Conservation (phyloP, 208 protist species). For the Crithidia fasciculata region DNA sequence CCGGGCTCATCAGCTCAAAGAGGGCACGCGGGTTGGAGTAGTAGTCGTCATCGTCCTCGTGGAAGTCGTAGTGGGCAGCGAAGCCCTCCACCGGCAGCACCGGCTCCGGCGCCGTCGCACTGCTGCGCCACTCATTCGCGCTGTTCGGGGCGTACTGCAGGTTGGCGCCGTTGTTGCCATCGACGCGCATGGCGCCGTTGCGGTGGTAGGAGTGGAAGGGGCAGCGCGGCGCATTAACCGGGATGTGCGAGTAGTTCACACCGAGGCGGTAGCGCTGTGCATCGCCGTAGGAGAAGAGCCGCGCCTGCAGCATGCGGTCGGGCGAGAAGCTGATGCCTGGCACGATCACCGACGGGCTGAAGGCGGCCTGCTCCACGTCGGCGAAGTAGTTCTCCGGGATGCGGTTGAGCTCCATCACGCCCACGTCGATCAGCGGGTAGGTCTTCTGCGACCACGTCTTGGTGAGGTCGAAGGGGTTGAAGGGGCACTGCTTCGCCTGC, state of each 20-base stretch:
- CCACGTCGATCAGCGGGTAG: conserved; percentile 66
- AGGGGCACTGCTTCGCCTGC: conserved; percentile 52
- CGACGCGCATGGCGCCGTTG: conserved; percentile 51
- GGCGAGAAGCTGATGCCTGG: conserved; percentile 77
- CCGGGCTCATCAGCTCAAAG: conserved; percentile 13
- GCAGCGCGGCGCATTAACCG: conserved; percentile 58
- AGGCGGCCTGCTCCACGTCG: conserved; percentile 84
- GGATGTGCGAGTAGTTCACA: conserved; percentile 67
- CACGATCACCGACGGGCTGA: conserved; percentile 63
- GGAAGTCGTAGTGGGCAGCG: conserved; percentile 8
- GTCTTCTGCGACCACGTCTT: conserved; percentile 77
- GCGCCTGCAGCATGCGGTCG: conserved; percentile 78
- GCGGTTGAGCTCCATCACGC: conserved; percentile 74
- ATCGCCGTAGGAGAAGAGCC: conserved; percentile 79
- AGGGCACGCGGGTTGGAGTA: conserved; percentile 7
- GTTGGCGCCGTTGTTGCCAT: conserved; percentile 38
- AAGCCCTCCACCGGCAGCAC: conserved; percentile 1
- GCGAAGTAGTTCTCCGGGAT: conserved; percentile 90
- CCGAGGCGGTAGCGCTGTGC: conserved; percentile 81
- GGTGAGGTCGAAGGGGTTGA: conserved; percentile 78
- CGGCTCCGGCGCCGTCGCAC: neutral
- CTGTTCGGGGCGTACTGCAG: conserved; percentile 74
- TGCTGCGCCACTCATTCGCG: conserved; percentile 13
- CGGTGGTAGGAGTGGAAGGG: conserved; percentile 49
- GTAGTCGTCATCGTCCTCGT: conserved; percentile 18